These are phyloP conservation scores for Penicillium sp. DNA, from an alignment of 2,329 filamentous ascomycete species.

Conservation along the genomic window DNA sequence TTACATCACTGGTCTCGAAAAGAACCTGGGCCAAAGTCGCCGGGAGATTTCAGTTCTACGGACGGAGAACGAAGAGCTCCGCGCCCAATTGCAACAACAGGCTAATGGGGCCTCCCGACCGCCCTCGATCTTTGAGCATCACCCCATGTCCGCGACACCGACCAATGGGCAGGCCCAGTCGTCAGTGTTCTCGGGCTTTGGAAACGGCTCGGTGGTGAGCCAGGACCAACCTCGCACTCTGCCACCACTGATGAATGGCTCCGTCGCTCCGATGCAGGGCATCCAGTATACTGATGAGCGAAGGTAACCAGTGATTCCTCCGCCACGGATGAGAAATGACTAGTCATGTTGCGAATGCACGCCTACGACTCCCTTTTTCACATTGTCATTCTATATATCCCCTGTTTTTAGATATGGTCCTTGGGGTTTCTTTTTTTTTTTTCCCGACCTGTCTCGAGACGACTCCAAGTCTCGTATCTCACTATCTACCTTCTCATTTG, in stretches of 20 bases:
- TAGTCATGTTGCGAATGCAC: slow-evolving; percentile 21
- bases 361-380: slow-evolving; percentile 14
- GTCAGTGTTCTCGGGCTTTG: slow-evolving; percentile 31
- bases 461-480: slow-evolving; percentile 6
- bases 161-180: slow-evolving; percentile 36
- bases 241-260: slow-evolving; percentile 48
- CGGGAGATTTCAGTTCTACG: slow-evolving; percentile 40
- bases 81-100: slow-evolving; percentile 40
- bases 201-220: slow-evolving; percentile 27
- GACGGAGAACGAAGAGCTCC: slow-evolving; percentile 39
- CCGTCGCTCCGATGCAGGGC: slow-evolving; percentile 49
- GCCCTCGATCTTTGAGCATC: slow-evolving; percentile 36
- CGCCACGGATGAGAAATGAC: slow-evolving; percentile 26
- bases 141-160: slow-evolving; percentile 33
- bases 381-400: slow-evolving; percentile 22
- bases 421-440: not conserved
- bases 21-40: slow-evolving; percentile 37
- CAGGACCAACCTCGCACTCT: slow-evolving; percentile 48
- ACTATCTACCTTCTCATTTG: slow-evolving; percentile 13
- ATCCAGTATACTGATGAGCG: slow-evolving; percentile 52
- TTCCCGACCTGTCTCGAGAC: not conserved
- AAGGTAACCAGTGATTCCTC: slow-evolving; percentile 29
- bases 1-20: slow-evolving; percentile 48
- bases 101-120: slow-evolving; percentile 32
- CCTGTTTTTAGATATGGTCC: slow-evolving; percentile 18